Base-by-base conservation (phyloP, 257 asterid genomes). In the Scutellaria barbata region DNA sequence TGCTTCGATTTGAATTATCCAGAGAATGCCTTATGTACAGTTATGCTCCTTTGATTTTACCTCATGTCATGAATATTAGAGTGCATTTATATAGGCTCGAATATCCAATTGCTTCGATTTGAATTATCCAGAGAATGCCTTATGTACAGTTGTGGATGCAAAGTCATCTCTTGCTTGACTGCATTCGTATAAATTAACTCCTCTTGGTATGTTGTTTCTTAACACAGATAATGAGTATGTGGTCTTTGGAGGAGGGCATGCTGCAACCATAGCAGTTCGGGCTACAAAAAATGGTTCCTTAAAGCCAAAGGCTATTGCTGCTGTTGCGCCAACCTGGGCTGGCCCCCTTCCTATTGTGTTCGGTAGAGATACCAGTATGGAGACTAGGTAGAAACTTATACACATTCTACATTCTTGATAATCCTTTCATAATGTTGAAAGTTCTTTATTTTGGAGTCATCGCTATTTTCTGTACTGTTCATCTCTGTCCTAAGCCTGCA, bases 281-380 rank as follows among this genome's bases (percentile, higher is more conserved):
- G 99, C 99, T 63, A 74, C 95, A 45, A 85, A 83, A 76, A 89
- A 88, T 53, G 96, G 92, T 56, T 81, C 72, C 66, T 75, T 94
- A 73, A 88, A 84, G 81, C 98, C 98, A 63, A 81, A 81, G 63
- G 96, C 90, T 68, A 85, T 94, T 79, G 98, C 97, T 76, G 94
- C 96, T 62, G 80, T 94, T 79, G 97, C 98, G 25, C 98, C 98
- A 48, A 91, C 98, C 65, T 94, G 98, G 98, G 94, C 96, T 11
- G 98, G 97, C 39, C 98, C 97, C 65, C 97, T 94, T 77, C 97
- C 97, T 33, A 89, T 91, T 37, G 97, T 89, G 48, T 94, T 94
- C 74, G 96, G 98, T 46, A 82, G 79, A 83, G 98, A 90, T 79
- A 82, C 97, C 53, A 87, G 66, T 54, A 94, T 91, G 97, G 97